Conservation (phyloP, 257 asterid genomes). For the Plantago major region DNA sequence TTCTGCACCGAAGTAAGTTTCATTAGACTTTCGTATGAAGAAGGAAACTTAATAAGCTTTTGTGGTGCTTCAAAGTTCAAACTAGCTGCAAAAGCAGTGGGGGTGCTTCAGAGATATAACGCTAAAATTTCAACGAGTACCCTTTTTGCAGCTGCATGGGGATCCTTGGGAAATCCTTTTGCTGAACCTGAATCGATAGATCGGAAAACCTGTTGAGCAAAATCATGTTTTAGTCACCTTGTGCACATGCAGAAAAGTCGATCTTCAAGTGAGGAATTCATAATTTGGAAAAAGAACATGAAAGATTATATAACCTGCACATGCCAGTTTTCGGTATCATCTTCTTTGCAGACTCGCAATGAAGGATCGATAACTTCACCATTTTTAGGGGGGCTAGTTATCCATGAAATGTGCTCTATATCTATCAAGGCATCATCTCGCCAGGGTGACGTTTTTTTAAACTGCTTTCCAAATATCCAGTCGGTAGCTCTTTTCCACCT, state of each 20-base stretch:
- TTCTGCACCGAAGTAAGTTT: slow-evolving; percentile 25
- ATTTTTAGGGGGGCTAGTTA: slow-evolving; percentile 2
- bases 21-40: background rate
- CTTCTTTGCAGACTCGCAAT: slow-evolving; percentile 11
- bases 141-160: slow-evolving; percentile 47
- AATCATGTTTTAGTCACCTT: slow-evolving; percentile 17
- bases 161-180: slow-evolving; percentile 80
- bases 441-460: no score
- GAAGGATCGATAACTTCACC: slow-evolving; percentile 28
- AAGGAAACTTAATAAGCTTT: background rate
- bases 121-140: slow-evolving; percentile 22
- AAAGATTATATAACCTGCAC: slow-evolving; percentile 44
- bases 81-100: background rate
- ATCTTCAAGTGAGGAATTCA: background rate
- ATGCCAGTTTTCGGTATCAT: slow-evolving; percentile 70
- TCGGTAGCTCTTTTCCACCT: slow-evolving; percentile 62
- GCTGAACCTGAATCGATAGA: slow-evolving; percentile 85
- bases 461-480: no score
- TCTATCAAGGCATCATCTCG: slow-evolving; percentile 45
- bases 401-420: slow-evolving; percentile 18
- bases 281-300: background rate
- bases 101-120: background rate
- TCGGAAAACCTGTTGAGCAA: slow-evolving; percentile 58
- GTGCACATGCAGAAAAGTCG: no score
- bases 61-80: background rate